Percentiles rank a stretch among this genome's conserved stretches.
Conservation (phyloP, 2,329 filamentous ascomycete species). For the Orbilia oligospora region DNA sequence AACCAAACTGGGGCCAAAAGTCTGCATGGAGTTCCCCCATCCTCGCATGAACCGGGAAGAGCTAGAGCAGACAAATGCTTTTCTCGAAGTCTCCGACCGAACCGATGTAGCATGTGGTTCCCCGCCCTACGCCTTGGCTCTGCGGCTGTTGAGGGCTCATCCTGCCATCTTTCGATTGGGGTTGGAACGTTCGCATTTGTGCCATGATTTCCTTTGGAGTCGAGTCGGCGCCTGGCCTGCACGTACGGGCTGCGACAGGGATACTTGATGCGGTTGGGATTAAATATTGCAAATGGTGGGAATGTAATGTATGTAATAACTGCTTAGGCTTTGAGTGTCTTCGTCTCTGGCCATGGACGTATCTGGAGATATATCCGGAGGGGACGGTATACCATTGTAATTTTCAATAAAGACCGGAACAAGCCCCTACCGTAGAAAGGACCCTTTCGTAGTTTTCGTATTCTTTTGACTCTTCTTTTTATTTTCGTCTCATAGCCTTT, state of each 20-base stretch:
- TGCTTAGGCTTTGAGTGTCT: too few relatives aligned
- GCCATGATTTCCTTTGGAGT: constrained; percentile 38
- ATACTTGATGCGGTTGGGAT: constrained; percentile 46
- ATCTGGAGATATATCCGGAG: constrained; percentile 3
- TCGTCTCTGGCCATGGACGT: not conserved
- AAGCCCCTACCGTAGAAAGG: not conserved
- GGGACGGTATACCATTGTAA: not conserved
- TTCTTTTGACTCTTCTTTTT: constrained; percentile 1
- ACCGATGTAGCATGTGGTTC: constrained; percentile 61
- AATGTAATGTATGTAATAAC: not conserved
- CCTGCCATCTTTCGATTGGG: constrained; percentile 27
- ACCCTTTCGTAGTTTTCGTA: constrained; percentile 27
- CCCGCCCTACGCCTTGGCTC: constrained; percentile 57
- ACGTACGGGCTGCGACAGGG: constrained; percentile 41
- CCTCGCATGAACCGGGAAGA: constrained; percentile 50
- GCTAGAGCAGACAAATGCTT: constrained; percentile 37
- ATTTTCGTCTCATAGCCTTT: not conserved
- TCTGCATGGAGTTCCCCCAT: constrained; percentile 60
- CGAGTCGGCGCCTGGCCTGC: constrained; percentile 20
- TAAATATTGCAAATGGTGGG: constrained; percentile 6
- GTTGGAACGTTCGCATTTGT: constrained; percentile 24
- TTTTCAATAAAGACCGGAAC: constrained; percentile 9
- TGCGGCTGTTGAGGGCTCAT: constrained; percentile 23
- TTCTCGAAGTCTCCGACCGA: constrained; percentile 61
- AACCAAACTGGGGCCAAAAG: constrained; percentile 12